phyloP scores from a whole-genome alignment of 495 filamentous ascomycete species.

The Penicillium canescens region DNA sequence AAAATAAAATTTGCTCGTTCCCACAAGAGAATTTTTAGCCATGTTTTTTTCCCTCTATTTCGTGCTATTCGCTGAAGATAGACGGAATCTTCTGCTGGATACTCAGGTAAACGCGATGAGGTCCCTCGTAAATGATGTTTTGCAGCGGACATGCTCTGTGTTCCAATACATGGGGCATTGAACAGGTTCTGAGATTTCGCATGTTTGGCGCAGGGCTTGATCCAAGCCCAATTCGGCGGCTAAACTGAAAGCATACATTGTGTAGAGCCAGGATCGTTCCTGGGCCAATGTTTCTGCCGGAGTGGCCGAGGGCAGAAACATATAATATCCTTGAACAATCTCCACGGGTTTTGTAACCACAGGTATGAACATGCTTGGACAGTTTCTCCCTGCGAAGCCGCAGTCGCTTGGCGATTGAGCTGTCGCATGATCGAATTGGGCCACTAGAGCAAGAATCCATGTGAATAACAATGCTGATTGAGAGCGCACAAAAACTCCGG shows the following conservation, averaged over 20 bases:
- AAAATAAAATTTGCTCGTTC: conserved; percentile 32
- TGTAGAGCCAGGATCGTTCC: conserved; percentile 29
- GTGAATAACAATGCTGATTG: conserved; percentile 65
- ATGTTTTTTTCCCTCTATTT: conserved; percentile 28
- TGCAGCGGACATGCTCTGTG: background rate
- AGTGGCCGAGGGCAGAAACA: conserved; percentile 26
- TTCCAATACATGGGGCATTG: background rate
- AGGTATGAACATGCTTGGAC: conserved; percentile 55
- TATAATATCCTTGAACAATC: conserved; percentile 49
- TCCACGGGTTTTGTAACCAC: conserved; percentile 63
- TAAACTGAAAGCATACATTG: conserved; percentile 28
- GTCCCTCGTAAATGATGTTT: background rate
- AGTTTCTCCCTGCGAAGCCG: conserved; percentile 60
- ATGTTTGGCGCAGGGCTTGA: conserved; percentile 3
- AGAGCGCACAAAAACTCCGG: conserved; percentile 57
- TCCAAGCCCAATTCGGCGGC: conserved; percentile 27
- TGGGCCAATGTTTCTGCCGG: conserved; percentile 22
- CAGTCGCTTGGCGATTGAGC: conserved; percentile 57
- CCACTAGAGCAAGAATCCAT: conserved; percentile 60
- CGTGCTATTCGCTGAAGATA: conserved; percentile 16
- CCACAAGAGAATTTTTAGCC: conserved; percentile 30
- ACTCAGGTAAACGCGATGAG: background rate
- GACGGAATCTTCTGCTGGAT: background rate
- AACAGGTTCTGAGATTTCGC: background rate
- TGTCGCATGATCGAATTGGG: conserved; percentile 57